These are phyloP conservation scores for Gymnopilus dilepis DNA, from an alignment of 768 basidiomycete genomes.

Conservation along the genomic window DNA sequence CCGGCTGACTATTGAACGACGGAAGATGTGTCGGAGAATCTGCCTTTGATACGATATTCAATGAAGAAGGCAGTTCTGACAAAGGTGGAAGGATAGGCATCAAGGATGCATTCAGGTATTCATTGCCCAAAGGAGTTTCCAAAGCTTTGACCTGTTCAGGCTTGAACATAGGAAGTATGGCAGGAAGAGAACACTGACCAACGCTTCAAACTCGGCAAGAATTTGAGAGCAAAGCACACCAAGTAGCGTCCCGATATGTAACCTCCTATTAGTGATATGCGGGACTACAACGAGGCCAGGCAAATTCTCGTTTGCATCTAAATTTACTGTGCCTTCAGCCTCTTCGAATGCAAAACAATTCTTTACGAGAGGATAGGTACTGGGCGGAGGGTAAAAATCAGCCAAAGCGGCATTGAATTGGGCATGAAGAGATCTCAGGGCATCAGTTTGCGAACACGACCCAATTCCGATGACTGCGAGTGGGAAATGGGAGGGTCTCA, in stretches of 20 bases:
- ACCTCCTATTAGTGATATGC: slow-evolving; percentile 84
- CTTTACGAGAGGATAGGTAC: slow-evolving; percentile 77
- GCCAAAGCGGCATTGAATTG: slow-evolving; percentile 71
- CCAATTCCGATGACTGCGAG: slow-evolving; percentile 90
- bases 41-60: slow-evolving; percentile 51
- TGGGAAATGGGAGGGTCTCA: slow-evolving; percentile 83
- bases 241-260: slow-evolving; percentile 87
- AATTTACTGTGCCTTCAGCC: slow-evolving; percentile 57
- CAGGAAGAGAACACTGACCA: slow-evolving; percentile 58
- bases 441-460: slow-evolving; percentile 61
- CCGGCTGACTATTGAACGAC: slow-evolving; percentile 61
- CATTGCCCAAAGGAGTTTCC: slow-evolving; percentile 85
- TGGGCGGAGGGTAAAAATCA: slow-evolving; percentile 69
- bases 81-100: slow-evolving; percentile 67
- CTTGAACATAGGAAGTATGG: slow-evolving; percentile 10
- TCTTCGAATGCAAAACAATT: slow-evolving; percentile 90
- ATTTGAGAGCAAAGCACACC: slow-evolving; percentile 90
- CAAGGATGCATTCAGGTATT: slow-evolving; percentile 75
- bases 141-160: slow-evolving; percentile 68
- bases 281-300: slow-evolving; percentile 81
- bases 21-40: slow-evolving; percentile 53
- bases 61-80: slow-evolving; percentile 62
- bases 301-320: slow-evolving; percentile 59
- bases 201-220: slow-evolving; percentile 80
- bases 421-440: slow-evolving; percentile 56